Base-by-base conservation (phyloP, 306 rosid species). In the Sphenostylis stenocarpa region DNA sequence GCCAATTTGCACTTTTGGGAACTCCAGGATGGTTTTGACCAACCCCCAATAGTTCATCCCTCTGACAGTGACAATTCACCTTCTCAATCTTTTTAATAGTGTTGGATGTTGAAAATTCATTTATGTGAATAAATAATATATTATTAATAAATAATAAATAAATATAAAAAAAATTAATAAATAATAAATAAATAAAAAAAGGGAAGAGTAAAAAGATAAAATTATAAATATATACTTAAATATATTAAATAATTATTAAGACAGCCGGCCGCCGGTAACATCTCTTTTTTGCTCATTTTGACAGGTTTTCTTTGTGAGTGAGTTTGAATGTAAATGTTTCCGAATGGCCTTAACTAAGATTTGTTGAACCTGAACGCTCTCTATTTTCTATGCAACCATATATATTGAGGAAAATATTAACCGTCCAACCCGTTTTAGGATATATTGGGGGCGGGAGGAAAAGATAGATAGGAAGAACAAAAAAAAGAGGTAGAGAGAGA, bases 1-100 rank as follows among this genome's bases (percentile, higher is more conserved):
- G 87, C 88, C 71, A 92, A 88, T 55, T 34, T 67, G 73, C 97
- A 92, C 80, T 88, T 90, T 53, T 84, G 78, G 48, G 44, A 60
- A 28, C 38, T 51, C 41, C 15, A 68, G 1, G 14, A 17, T n/a
- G 13, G 20, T 62, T 13, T 15, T 7, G 65, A 36, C 7, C 24
- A 19, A 0, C 49, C 34, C 53, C 53, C 68, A 43, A 49, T 19
- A 20, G 14, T n/a, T 56, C 75, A 82, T 45, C 57, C 62, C 21
- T 75, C 88, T 45, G 77, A 80, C 29, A 15, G 9, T 38, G 43
- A 0, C 12, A 9, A 70, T 84, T 63, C 87, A 6, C 61, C 38
- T 11, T 21, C 15, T 33, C 69, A 36, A n/a, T 33, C 68, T 62
- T 15, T 33, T 61, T n/a, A n/a, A n/a, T n/a, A n/a, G n/a, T n/a